These are phyloP conservation scores for Microthlaspi erraticum DNA, from an alignment of 345 rosid species.

Conservation along the genomic window DNA sequence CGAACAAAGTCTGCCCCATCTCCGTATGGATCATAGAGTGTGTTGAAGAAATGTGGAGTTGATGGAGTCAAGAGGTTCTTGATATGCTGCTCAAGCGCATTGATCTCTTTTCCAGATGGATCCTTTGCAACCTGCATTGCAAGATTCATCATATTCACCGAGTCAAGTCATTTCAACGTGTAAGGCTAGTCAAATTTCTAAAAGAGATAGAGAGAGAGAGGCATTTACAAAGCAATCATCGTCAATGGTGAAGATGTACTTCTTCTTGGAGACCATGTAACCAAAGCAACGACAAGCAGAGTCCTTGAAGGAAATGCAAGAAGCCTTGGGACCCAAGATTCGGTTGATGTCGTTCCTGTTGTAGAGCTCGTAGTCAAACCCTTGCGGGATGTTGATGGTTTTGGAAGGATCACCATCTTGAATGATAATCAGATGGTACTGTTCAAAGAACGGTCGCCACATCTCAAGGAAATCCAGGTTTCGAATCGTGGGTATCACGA, in stretches of 20 bases:
- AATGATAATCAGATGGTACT: constrained; percentile 43
- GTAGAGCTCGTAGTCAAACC: constrained; percentile 42
- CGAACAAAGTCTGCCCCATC: constrained; percentile 86
- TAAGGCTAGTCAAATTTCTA: not conserved
- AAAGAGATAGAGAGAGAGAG: not conserved
- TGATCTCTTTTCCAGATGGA: constrained; percentile 77
- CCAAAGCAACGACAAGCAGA: constrained; percentile 64
- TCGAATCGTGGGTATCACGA: constrained; percentile 45
- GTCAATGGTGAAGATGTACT: constrained; percentile 65
- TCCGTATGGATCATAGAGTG: constrained; percentile 78
- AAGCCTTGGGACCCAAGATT: constrained; percentile 44
- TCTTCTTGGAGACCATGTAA: constrained; percentile 67
- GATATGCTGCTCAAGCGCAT: constrained; percentile 86
- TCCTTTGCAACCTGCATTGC: constrained; percentile 76
- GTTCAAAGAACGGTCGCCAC: constrained; percentile 42
- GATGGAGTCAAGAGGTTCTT: constrained; percentile 72
- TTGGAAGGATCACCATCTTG: constrained; percentile 46
- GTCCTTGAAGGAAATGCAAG: constrained; percentile 45
- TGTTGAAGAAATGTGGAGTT: constrained; percentile 82
- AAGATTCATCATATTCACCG: not conserved
- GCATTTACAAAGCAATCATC: constrained; percentile 67
- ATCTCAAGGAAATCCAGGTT: constrained; percentile 43
- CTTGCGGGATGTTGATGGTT: constrained; percentile 35
- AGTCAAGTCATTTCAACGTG: not conserved
- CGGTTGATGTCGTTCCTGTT: constrained; percentile 43